Evolutionary conservation across 768 basidiomycete species (phyloP).

Genomic region (Leucocoprinus leucothites): DNA sequence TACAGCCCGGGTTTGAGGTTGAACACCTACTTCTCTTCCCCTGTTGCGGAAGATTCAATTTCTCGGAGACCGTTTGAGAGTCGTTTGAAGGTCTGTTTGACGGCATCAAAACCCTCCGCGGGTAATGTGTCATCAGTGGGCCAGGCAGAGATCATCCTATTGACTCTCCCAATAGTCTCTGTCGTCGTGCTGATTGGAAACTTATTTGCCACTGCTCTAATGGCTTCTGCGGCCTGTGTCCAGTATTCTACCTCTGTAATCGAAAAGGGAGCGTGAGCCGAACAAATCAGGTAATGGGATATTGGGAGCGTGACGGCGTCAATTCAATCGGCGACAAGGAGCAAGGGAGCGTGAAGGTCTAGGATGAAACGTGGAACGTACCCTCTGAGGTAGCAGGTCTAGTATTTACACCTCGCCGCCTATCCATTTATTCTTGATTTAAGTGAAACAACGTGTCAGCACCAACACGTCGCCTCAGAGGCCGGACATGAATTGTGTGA

Average conservation of each 20-base stretch:
- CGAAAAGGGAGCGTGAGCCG: constrained; percentile 16
- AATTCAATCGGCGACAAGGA: constrained; percentile 13
- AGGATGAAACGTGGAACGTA: constrained; percentile 26
- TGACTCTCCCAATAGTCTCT: constrained; percentile 70
- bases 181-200: constrained; percentile 45
- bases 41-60: constrained; percentile 53
- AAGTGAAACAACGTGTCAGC: constrained; percentile 6
- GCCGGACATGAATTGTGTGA: constrained; percentile 11
- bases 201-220: constrained; percentile 52
- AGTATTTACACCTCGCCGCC: constrained; percentile 55
- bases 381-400: constrained; percentile 80
- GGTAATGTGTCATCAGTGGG: constrained; percentile 67
- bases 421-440: constrained; percentile 47
- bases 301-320: constrained; percentile 4
- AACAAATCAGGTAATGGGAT: constrained; percentile 14
- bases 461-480: constrained; percentile 11
- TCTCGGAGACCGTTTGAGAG: constrained; percentile 60
- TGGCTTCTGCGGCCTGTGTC: constrained; percentile 62
- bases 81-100: constrained; percentile 63
- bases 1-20: background rate
- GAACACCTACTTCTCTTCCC: constrained; percentile 58
- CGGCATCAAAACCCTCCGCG: constrained; percentile 61
- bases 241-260: constrained; percentile 71
- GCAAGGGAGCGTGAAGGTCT: constrained; percentile 1
- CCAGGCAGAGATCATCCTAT: constrained; percentile 69